phyloP scores from a whole-genome alignment of 257 asterid species.

The Paraleonurus japonicus region DNA sequence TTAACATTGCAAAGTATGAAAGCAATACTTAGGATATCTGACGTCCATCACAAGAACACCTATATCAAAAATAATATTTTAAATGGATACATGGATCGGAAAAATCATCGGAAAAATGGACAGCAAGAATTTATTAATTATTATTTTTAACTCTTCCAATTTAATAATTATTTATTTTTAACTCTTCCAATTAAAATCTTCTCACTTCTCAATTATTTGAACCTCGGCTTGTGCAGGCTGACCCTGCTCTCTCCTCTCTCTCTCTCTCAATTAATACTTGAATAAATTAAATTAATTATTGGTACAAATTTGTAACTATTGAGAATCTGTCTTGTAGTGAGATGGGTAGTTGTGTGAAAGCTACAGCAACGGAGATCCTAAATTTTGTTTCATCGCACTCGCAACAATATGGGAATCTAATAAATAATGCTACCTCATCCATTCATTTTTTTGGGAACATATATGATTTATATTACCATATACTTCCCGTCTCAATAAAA shows the following conservation, averaged over 20 bases:
- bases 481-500: too few relatives aligned
- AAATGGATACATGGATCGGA: neutral
- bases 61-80: too few relatives aligned
- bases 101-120: neutral
- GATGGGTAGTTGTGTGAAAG: constrained; percentile 45
- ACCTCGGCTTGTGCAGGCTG: constrained; percentile 33
- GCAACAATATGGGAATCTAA: constrained; percentile 29
- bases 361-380: constrained; percentile 44
- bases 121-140: neutral
- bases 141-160: neutral
- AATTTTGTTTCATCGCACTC: constrained; percentile 30
- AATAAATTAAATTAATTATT: neutral
- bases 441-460: neutral
- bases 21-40: too few relatives aligned
- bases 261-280: too few relatives aligned
- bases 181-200: constrained; percentile 6
- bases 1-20: too few relatives aligned
- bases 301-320: constrained; percentile 18
- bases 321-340: constrained; percentile 22
- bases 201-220: constrained; percentile 45
- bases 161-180: neutral
- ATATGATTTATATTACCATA: too few relatives aligned
- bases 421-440: neutral
- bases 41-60: too few relatives aligned
- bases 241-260: constrained; percentile 24